phyloP scores from a whole-genome alignment of 148 eudicot species.

The Linanthus parryae region DNA sequence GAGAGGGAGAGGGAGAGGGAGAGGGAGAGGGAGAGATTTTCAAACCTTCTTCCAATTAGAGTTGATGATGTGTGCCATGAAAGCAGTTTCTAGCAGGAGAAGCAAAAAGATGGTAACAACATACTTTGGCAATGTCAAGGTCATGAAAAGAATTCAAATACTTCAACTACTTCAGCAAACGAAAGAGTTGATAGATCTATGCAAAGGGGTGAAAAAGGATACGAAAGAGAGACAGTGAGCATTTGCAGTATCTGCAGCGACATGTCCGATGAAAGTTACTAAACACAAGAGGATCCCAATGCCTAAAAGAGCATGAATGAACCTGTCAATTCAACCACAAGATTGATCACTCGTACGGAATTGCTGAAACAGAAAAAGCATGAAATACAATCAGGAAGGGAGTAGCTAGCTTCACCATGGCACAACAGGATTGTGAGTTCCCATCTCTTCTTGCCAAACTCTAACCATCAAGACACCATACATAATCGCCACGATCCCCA shows the following conservation, averaged over 20 bases:
- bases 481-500: conserved; percentile 30
- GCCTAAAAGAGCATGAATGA: conserved; percentile 40
- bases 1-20: background rate
- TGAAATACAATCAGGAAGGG: background rate
- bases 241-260: conserved; percentile 29
- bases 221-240: conserved; percentile 33
- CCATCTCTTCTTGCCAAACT: conserved; percentile 28
- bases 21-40: too few relatives aligned
- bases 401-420: conserved; percentile 12
- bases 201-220: conserved; percentile 15
- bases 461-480: conserved; percentile 41
- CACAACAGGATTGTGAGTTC: background rate
- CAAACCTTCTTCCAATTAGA: conserved; percentile 52
- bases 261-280: conserved; percentile 37
- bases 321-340: conserved; percentile 28
- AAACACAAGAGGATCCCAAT: conserved; percentile 29
- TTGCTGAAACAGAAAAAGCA: background rate
- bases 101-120: conserved; percentile 28
- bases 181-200: background rate
- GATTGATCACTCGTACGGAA: background rate
- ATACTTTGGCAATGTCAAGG: conserved; percentile 34
- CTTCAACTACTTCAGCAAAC: background rate
- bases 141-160: background rate
- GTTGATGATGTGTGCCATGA: conserved; percentile 34
- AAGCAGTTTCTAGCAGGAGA: conserved; percentile 32